These are phyloP conservation scores for Globisporangium heterothallicum DNA, from an alignment of 352 stramenopile genomes.

Conservation along the genomic window DNA sequence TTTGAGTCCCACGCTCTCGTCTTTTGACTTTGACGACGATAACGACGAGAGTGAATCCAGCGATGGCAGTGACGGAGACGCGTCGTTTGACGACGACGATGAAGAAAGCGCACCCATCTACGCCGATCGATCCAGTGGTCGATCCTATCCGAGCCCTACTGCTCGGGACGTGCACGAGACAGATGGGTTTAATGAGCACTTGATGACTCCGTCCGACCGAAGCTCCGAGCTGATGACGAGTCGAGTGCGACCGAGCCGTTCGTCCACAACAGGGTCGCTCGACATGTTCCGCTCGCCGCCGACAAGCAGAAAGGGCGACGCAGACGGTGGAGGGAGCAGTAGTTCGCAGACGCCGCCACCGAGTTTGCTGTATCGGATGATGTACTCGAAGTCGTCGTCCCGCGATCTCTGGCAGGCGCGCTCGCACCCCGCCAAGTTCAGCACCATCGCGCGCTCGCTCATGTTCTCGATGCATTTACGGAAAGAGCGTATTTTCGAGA, in stretches of 20 bases:
- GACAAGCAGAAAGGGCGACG: background rate
- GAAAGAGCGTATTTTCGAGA: slow-evolving; percentile 79
- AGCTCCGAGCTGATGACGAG: slow-evolving; percentile 25
- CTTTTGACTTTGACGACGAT: slow-evolving; percentile 82
- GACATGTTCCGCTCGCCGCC: slow-evolving; percentile 2
- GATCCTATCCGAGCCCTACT: background rate
- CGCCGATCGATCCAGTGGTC: slow-evolving; percentile 1
- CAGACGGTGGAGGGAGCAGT: slow-evolving; percentile 7
- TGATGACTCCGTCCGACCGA: slow-evolving; percentile 17
- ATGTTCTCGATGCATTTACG: slow-evolving; percentile 80
- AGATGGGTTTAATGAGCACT: too few relatives aligned
- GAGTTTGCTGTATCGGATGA: slow-evolving; percentile 71
- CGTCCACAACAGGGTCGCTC: slow-evolving; percentile 49
- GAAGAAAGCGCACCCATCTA: too few relatives aligned
- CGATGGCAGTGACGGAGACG: background rate
- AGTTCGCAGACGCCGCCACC: slow-evolving; percentile 31
- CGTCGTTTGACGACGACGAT: slow-evolving; percentile 3
- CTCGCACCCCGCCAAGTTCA: slow-evolving; percentile 36
- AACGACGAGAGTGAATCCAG: slow-evolving; percentile 18
- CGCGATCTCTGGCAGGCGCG: slow-evolving; percentile 56
- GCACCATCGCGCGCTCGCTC: slow-evolving; percentile 64
- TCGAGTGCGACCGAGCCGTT: slow-evolving; percentile 35
- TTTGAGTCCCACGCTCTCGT: slow-evolving; percentile 77
- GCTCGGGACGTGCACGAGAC: background rate
- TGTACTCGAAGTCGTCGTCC: slow-evolving; percentile 61